A percentile compares a stretch with the other conserved stretches of the same genome.
phyloP scores from a whole-genome alignment of 1,284 basidiomycete genomes.

The Anthracocystis walkeri region DNA sequence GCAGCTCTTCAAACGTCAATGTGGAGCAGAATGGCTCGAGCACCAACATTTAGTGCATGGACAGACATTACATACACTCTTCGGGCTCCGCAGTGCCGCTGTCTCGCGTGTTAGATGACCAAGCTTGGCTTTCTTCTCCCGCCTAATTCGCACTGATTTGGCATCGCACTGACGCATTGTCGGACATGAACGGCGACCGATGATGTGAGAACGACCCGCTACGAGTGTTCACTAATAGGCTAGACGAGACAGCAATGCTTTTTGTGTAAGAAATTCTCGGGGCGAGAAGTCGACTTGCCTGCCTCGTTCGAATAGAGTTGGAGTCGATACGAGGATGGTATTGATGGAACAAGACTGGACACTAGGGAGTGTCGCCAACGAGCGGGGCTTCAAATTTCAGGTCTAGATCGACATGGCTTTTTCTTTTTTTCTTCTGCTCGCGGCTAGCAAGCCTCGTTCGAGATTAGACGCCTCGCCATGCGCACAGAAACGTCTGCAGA shows the following conservation, averaged over 20 bases:
- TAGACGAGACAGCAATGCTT: no score
- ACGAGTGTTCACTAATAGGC: no score
- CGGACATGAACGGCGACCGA: no score
- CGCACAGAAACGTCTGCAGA: conserved; percentile 1
- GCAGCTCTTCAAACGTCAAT: not conserved
- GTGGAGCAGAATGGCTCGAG: not conserved
- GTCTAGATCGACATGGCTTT: conserved; percentile 23
- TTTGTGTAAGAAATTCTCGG: no score
- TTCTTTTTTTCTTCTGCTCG: not conserved
- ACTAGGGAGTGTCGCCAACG: not conserved
- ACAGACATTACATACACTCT: not conserved
- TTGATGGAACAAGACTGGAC: not conserved
- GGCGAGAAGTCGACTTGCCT: no score
- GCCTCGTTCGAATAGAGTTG: no score
- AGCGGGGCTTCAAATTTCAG: conserved; percentile 15
- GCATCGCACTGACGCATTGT: no score
- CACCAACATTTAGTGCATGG: not conserved
- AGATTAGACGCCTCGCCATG: not conserved
- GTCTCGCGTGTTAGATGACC: conserved; percentile 18
- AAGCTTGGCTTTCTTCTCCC: not conserved
- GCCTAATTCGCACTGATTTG: no score
- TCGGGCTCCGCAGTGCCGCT: conserved; percentile 19
- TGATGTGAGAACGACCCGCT: no score
- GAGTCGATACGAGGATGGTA: not conserved
- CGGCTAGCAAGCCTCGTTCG: not conserved